Percentiles rank a stretch among this genome's conserved stretches.
Conservation (phyloP, 2,329 filamentous ascomycete species). For the Penicillium sp. region DNA sequence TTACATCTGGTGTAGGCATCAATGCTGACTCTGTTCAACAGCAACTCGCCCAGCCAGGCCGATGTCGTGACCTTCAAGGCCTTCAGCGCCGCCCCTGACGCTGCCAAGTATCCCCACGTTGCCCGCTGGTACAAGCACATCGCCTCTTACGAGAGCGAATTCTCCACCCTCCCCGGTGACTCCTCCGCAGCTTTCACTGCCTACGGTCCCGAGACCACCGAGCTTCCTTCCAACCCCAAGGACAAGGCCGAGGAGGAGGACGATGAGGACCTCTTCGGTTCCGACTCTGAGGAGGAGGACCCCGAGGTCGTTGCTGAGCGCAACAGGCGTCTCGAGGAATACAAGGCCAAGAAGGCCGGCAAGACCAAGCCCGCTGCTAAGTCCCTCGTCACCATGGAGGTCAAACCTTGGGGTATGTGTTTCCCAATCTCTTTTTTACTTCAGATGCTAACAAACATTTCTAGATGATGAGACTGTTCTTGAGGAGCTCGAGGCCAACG, state of each 20-base stretch:
- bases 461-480: conserved; percentile 92
- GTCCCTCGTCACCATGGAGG: conserved; percentile 91
- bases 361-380: conserved; percentile 93
- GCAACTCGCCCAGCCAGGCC: conserved; percentile 78
- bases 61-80: conserved; percentile 96
- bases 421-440: neutral
- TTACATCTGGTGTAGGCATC: conserved; percentile 3
- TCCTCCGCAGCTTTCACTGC: conserved; percentile 81
- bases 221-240: conserved; percentile 80
- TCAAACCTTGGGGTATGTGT: conserved; percentile 96
- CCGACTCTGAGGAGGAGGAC: conserved; percentile 91
- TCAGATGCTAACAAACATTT: conserved; percentile 20
- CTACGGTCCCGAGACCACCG: conserved; percentile 82
- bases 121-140: conserved; percentile 99
- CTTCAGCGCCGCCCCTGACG: conserved; percentile 70
- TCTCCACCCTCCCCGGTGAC: conserved; percentile 86
- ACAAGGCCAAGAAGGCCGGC: conserved; percentile 93
- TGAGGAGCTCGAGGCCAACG: conserved; percentile 73
- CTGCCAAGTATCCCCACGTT: conserved; percentile 86
- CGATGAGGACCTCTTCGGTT: conserved; percentile 91
- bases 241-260: conserved; percentile 77
- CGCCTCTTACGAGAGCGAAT: conserved; percentile 87
- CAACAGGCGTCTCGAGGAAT: conserved; percentile 87
- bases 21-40: conserved; percentile 33
- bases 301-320: conserved; percentile 79